Base-by-base conservation (phyloP, 2,329 filamentous ascomycete genomes). In the Cadophora sp. region DNA sequence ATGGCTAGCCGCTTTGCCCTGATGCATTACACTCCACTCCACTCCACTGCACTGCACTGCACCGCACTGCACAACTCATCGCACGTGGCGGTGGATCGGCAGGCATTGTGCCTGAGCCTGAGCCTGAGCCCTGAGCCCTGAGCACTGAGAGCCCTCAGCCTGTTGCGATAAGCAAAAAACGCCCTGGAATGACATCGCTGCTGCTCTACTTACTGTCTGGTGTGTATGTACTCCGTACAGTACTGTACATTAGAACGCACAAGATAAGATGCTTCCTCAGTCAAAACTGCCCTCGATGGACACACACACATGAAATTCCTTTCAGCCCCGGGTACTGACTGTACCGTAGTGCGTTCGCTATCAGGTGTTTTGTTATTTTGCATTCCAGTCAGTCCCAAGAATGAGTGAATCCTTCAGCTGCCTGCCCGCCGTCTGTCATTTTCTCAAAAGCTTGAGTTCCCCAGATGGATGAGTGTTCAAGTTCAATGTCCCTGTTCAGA, bases 371-470 rank as follows among this genome's bases (percentile, higher is more conserved):
- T 48, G 19, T 22, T n/a, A 48, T 48, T n/a, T n/a, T 22, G 43
- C 56, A 37, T 40, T 40, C 34, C 55, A 37, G 2, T 26, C 55
- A 37, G 2, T 26, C 31, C 56, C 12, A 43, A 34, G 56, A 59
- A 59, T 59, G 56, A 29, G 56, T n/a, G 8, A n/a, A n/a, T n/a
- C n/a, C 55, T 16, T 43, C n/a, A 26, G n/a, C 19, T 19, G 56
- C 31, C 56, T 14, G 12, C 16, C 16, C 16, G 5, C 11, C 31
- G 5, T 34, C 11, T 34, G 5, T 43, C 56, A 26, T 26, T 43
- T 4, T 37, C 7, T 43, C 31, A 59, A 59, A 59, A 59, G 31
- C 56, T 59, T 59, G 56, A 40, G 31, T 37, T 59, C 56, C 56
- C 56, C 56, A 43, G 56, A 40, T 37, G n/a, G n/a, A n/a, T n/a